phyloP scores from a whole-genome alignment of 441 rosid species.

The Arabidopsis hybrid region DNA sequence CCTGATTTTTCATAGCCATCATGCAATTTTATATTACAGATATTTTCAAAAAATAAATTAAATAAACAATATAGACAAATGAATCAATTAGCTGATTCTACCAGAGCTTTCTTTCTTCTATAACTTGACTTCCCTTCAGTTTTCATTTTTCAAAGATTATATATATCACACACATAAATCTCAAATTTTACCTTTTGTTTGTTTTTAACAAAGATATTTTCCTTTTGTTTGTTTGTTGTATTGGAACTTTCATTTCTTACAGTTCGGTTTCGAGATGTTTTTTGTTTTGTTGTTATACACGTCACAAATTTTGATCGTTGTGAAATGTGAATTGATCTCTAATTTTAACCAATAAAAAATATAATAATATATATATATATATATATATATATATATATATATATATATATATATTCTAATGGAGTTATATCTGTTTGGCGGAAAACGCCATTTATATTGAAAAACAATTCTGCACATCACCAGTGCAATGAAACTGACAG shows the following conservation, averaged over 20 bases:
- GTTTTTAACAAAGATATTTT: no score
- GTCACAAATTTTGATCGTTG: slow-evolving; percentile 23
- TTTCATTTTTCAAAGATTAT: background rate
- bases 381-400: background rate
- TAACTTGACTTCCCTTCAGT: slow-evolving; percentile 2
- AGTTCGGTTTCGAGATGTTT: slow-evolving; percentile 22
- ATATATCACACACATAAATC: background rate
- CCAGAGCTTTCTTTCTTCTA: slow-evolving; percentile 27
- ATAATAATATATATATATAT: no score
- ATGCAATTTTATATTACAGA: background rate
- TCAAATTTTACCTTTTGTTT: background rate
- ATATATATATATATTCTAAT: background rate
- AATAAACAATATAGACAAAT: slow-evolving; percentile 19
- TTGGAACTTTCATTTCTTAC: slow-evolving; percentile 38
- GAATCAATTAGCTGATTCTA: slow-evolving; percentile 23
- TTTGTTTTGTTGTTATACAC: slow-evolving; percentile 22
- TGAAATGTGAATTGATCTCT: slow-evolving; percentile 12
- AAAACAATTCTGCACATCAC: background rate
- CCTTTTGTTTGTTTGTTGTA: slow-evolving; percentile 32
- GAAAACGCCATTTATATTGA: slow-evolving; percentile 6
- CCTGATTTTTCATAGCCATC: slow-evolving; percentile 28
- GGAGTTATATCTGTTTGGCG: slow-evolving; percentile 1
- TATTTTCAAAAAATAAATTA: no score
- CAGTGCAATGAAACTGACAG: slow-evolving; percentile 23
- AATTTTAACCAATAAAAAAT: slow-evolving; percentile 17